Percentiles rank a stretch among this genome's conserved stretches.
Conservation (phyloP, 2,329 filamentous ascomycete species). For the Corynespora cassiicola region DNA sequence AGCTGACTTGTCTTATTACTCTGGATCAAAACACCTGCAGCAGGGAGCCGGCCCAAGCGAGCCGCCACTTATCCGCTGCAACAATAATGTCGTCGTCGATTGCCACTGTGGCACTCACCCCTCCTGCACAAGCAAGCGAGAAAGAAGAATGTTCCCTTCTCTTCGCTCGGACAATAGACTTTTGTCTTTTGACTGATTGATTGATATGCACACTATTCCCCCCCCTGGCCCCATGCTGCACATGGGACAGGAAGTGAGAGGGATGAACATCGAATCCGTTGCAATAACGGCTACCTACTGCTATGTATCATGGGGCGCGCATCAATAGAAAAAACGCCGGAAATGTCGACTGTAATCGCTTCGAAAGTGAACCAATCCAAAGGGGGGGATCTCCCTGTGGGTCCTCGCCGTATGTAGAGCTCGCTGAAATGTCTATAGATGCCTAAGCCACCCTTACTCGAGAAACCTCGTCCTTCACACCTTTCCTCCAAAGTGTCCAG, state of each 20-base stretch:
- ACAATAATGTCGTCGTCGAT: too few relatives aligned
- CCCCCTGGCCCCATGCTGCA: not conserved
- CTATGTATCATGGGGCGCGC: constrained; percentile 29
- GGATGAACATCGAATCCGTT: constrained; percentile 5
- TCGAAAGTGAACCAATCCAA: constrained; percentile 14
- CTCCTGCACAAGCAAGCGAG: too few relatives aligned
- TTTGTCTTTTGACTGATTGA: too few relatives aligned
- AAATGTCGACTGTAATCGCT: constrained; percentile 34
- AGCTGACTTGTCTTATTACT: too few relatives aligned
- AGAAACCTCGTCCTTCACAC: constrained; percentile 18
- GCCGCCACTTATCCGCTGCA: too few relatives aligned
- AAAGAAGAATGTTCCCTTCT: too few relatives aligned
- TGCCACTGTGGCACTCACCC: too few relatives aligned
- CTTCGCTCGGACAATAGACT: too few relatives aligned
- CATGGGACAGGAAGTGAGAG: not conserved
- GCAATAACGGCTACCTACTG: constrained; percentile 34
- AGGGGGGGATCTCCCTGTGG: constrained; percentile 13
- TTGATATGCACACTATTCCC: not conserved
- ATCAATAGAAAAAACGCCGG: constrained; percentile 34
- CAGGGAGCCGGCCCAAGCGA: too few relatives aligned
- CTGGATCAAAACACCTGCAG: too few relatives aligned
- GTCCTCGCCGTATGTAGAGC: constrained; percentile 14
- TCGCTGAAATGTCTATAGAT: constrained; percentile 44
- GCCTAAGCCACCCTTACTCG: constrained; percentile 19
- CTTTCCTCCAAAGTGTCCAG: constrained; percentile 10